phyloP scores from a whole-genome alignment of 768 basidiomycete species.

The Rhizopogon rudus region DNA sequence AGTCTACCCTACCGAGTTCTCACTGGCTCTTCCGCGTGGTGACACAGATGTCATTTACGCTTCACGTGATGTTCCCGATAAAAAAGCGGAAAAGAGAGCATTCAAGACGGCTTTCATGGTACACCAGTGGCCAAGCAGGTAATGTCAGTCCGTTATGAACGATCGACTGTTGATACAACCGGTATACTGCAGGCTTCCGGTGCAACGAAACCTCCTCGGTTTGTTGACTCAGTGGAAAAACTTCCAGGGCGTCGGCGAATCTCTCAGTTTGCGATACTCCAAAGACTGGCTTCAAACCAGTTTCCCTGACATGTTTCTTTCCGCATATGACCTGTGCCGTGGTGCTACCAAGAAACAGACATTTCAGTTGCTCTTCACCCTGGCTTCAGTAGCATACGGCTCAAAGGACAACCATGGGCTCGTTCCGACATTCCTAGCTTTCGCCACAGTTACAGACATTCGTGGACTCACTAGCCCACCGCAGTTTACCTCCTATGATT shows the following conservation, averaged over 20 bases:
- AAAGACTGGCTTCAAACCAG: constrained; percentile 21
- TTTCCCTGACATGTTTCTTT: constrained; percentile 21
- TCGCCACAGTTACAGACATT: constrained; percentile 13
- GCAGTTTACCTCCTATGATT: constrained; percentile 5
- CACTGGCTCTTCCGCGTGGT: neutral
- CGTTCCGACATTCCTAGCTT: constrained; percentile 28
- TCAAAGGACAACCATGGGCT: constrained; percentile 9
- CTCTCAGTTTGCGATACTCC: constrained; percentile 17
- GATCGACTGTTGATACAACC: too few species aligned
- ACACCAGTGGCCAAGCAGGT: neutral
- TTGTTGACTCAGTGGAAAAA: neutral
- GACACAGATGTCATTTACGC: constrained; percentile 8
- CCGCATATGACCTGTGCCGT: constrained; percentile 24
- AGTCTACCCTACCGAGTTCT: neutral
- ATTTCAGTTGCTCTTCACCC: constrained; percentile 24
- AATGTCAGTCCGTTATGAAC: too few species aligned
- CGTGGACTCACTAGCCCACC: constrained; percentile 11
- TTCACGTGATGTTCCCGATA: neutral
- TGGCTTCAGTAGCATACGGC: constrained; percentile 28
- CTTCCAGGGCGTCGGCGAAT: neutral
- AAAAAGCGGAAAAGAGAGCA: neutral
- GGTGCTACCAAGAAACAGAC: constrained; percentile 5
- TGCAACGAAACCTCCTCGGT: neutral
- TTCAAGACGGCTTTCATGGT: neutral
- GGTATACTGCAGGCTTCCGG: neutral